These are phyloP conservation scores for Cylindrotheca fusiformis DNA, from an alignment of 108 stramenopile species.

Conservation along the genomic window DNA sequence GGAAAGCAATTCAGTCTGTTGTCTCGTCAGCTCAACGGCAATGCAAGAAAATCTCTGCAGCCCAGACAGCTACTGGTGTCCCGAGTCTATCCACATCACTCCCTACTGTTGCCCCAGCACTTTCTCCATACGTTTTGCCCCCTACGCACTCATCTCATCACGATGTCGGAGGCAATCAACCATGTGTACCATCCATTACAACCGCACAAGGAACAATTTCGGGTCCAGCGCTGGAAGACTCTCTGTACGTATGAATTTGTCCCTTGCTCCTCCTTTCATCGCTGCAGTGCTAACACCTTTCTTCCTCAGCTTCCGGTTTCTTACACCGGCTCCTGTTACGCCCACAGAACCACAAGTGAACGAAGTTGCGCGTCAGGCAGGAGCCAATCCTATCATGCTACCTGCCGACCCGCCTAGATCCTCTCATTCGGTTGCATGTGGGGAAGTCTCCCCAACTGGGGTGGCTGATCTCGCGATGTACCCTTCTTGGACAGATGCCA, in stretches of 20 bases:
- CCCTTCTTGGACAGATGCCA: conserved; percentile 80
- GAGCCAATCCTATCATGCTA: conserved; percentile 67
- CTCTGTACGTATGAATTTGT: conserved; percentile 60
- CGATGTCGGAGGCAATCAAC: not conserved
- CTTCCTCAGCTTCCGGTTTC: conserved; percentile 63
- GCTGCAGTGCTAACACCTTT: not conserved
- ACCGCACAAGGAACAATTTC: conserved; percentile 56
- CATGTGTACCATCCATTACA: conserved; percentile 26
- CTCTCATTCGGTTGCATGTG: conserved; percentile 20
- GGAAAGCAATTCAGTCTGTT: conserved; percentile 76
- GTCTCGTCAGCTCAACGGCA: conserved; percentile 63
- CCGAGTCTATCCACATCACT: conserved; percentile 37
- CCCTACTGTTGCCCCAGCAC: conserved; percentile 56
- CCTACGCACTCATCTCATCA: not conserved
- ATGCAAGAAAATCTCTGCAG: conserved; percentile 58
- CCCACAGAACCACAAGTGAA: conserved; percentile 56
- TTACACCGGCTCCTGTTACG: conserved; percentile 62
- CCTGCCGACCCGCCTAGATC: conserved; percentile 26
- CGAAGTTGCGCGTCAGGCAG: conserved; percentile 72
- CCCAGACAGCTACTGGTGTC: conserved; percentile 24
- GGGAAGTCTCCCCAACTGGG: conserved; percentile 70
- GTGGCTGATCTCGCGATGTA: conserved; percentile 66
- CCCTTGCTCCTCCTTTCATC: conserved; percentile 1
- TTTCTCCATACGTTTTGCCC: conserved; percentile 65
- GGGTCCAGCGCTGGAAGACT: conserved; percentile 75